Percentiles rank a stretch among this genome's conserved stretches.
phyloP scores from a whole-genome alignment of 2,329 filamentous ascomycete species.

The Conoideocrella luteorostrata region DNA sequence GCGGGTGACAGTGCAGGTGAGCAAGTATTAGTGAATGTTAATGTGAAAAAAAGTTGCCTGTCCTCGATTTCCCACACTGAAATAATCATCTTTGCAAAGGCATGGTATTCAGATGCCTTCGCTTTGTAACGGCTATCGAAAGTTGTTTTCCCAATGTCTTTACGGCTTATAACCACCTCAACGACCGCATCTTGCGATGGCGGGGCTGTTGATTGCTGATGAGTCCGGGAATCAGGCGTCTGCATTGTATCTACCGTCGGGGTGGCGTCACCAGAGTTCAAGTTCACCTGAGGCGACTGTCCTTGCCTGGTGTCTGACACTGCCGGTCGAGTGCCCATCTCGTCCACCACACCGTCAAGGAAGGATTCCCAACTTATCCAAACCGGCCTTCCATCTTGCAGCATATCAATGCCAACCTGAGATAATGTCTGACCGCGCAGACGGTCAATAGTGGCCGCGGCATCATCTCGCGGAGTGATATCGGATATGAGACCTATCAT shows the following conservation, averaged over 20 bases:
- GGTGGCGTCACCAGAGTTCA: slow-evolving; percentile 29
- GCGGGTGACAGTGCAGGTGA: slow-evolving; percentile 27
- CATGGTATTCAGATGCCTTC: slow-evolving; percentile 32
- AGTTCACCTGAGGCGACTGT: slow-evolving; percentile 12
- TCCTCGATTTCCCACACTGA: slow-evolving; percentile 67
- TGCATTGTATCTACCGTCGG: slow-evolving; percentile 24
- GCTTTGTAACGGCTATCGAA: slow-evolving; percentile 27
- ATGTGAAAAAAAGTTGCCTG: slow-evolving; percentile 61
- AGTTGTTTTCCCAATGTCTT: slow-evolving; percentile 33
- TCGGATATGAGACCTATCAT: slow-evolving; percentile 49
- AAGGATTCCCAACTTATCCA: slow-evolving; percentile 56
- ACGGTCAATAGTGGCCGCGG: slow-evolving; percentile 45
- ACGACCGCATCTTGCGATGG: slow-evolving; percentile 54
- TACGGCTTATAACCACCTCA: slow-evolving; percentile 59
- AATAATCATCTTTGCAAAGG: slow-evolving; percentile 69
- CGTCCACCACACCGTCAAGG: slow-evolving; percentile 44
- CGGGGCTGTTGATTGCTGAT: slow-evolving; percentile 16
- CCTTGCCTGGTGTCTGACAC: slow-evolving; percentile 16
- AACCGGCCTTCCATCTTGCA: slow-evolving; percentile 58
- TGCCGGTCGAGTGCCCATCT: slow-evolving; percentile 29
- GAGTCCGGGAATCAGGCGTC: slow-evolving; percentile 25
- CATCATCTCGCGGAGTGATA: slow-evolving; percentile 32
- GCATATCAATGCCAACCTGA: slow-evolving; percentile 66
- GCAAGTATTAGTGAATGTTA: slow-evolving; percentile 64
- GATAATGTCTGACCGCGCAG: slow-evolving; percentile 60